Evolutionary conservation across 345 rosid genomes (phyloP).

Genomic region (Murraya paniculata): DNA sequence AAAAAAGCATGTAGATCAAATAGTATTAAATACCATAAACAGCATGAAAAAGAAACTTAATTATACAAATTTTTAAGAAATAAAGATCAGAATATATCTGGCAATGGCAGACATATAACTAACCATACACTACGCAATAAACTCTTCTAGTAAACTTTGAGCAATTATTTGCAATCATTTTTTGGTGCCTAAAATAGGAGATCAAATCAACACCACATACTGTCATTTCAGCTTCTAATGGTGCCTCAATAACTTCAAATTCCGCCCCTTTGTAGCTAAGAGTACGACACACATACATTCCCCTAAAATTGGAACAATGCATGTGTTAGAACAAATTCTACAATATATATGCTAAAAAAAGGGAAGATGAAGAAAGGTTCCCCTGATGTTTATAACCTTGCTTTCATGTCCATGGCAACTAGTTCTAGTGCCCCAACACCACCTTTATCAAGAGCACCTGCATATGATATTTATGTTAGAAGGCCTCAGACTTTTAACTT

Average conservation of each 20-base stretch:
- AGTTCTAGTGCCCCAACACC: constrained; percentile 98
- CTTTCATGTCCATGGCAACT: constrained; percentile 99
- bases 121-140: background rate
- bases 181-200: background rate
- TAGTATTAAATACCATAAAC: background rate
- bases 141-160: background rate
- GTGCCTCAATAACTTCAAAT: constrained; percentile 93
- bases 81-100: background rate
- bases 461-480: constrained; percentile 11
- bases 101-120: background rate
- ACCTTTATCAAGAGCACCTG: constrained; percentile 96
- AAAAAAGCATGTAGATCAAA: background rate
- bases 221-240: constrained; percentile 87
- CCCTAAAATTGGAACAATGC: constrained; percentile 51
- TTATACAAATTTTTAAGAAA: background rate
- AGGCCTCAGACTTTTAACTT: background rate
- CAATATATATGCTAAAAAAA: constrained; percentile 3
- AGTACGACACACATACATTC: constrained; percentile 98
- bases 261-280: constrained; percentile 95
- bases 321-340: constrained; percentile 14
- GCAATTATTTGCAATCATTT: background rate
- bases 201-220: constrained; percentile 33
- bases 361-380: background rate
- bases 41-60: background rate
- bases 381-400: constrained; percentile 55